Percentiles rank a stretch among this genome's conserved stretches.
Conservation (phyloP, 345 rosid species). For the Garcia nutans region DNA sequence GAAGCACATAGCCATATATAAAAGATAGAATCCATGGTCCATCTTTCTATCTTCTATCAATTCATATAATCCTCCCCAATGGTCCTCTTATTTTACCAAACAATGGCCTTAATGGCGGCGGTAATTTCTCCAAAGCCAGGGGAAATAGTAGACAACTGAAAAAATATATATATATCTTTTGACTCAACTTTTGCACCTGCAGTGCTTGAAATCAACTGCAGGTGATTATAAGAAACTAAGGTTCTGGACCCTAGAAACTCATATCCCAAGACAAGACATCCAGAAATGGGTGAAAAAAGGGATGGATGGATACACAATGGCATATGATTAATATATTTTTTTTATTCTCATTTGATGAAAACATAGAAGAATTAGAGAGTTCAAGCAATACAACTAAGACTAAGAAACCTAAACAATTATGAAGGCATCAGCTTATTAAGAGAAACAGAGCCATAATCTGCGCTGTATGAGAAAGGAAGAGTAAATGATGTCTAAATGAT, state of each 20-base stretch:
- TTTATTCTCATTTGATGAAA: neutral
- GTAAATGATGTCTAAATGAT: neutral
- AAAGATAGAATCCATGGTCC: neutral
- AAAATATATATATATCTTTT: neutral
- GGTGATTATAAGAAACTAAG: neutral
- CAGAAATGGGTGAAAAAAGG: too few species aligned
- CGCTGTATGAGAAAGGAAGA: neutral
- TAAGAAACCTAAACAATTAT: neutral
- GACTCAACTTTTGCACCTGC: neutral
- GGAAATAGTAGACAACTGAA: neutral
- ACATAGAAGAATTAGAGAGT: neutral
- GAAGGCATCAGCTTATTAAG: neutral
- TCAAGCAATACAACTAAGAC: neutral
- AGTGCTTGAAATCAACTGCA: neutral
- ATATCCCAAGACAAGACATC: too few species aligned
- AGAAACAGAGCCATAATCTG: neutral
- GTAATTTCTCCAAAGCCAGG: neutral
- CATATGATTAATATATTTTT: too few species aligned
- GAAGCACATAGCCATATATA: neutral
- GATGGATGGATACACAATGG: too few species aligned
- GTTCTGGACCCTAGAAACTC: neutral
- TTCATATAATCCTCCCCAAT: neutral
- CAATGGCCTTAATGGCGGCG: neutral
- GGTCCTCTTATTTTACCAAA: neutral
- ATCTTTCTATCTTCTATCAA: neutral